Evolutionary conservation across 768 basidiomycete species (phyloP).

Genomic region (Amanita rubescens): DNA sequence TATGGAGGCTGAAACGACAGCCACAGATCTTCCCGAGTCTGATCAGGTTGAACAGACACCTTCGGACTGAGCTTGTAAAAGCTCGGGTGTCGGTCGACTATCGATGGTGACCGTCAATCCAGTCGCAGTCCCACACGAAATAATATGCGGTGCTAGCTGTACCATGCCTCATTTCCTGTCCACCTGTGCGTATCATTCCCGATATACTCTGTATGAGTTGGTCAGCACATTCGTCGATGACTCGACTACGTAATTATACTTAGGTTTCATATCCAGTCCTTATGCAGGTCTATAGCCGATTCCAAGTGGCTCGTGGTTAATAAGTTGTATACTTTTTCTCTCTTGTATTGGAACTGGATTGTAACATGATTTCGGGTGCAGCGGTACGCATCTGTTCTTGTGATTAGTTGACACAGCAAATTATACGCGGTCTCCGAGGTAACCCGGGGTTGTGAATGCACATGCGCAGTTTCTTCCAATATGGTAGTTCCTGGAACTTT

Average conservation of each 20-base stretch:
- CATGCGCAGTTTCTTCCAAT: too few species aligned
- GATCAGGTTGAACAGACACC: background rate
- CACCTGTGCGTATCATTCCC: constrained; percentile 1
- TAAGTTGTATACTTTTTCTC: background rate
- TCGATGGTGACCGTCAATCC: background rate
- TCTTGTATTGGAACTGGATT: background rate
- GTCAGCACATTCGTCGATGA: background rate
- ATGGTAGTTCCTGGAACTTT: too few species aligned
- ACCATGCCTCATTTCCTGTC: background rate
- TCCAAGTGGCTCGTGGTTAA: background rate
- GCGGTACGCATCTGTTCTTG: background rate
- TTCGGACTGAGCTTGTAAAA: background rate
- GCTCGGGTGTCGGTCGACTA: background rate
- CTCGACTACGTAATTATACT: constrained; percentile 3
- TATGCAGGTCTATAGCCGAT: constrained; percentile 2
- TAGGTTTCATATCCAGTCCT: constrained; percentile 2
- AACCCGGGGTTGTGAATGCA: too few species aligned
- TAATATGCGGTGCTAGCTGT: background rate
- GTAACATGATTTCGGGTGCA: background rate
- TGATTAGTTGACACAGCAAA: too few species aligned
- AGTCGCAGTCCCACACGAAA: background rate
- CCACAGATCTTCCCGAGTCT: background rate
- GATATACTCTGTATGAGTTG: background rate
- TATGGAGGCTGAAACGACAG: background rate
- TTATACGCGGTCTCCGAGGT: too few species aligned